These are phyloP conservation scores for Russula compacta DNA, from an alignment of 768 basidiomycete genomes.

Conservation along the genomic window DNA sequence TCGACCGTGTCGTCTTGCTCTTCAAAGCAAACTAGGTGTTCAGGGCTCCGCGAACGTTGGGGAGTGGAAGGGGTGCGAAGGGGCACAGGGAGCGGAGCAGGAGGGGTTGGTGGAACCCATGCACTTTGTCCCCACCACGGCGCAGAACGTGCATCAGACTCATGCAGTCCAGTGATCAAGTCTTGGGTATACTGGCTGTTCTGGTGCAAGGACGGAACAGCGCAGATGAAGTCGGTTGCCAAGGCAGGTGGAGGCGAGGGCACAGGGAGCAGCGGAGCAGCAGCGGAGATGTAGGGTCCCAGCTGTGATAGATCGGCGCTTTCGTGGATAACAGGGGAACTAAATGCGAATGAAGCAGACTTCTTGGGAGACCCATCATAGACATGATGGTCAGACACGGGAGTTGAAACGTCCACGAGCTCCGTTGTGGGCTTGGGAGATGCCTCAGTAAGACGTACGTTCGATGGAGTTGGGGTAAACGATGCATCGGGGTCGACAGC, in stretches of 20 bases:
- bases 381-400: not conserved
- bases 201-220: constrained; percentile 8
- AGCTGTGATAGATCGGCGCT: not conserved
- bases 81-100: constrained; percentile 9
- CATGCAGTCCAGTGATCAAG: not conserved
- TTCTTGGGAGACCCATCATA: not conserved
- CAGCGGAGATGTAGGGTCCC: not conserved
- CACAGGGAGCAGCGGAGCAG: constrained; percentile 11
- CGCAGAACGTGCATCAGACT: not conserved
- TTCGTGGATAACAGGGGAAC: not conserved
- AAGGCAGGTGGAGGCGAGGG: constrained; percentile 14
- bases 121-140: constrained; percentile 12
- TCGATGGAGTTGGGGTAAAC: not conserved
- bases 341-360: not conserved
- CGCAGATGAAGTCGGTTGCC: constrained; percentile 2
- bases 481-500: not conserved
- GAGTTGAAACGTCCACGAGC: not conserved
- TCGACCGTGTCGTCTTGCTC: not conserved
- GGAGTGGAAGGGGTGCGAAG: constrained; percentile 9
- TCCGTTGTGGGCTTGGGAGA: not conserved
- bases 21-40: not conserved
- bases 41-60: constrained; percentile 5
- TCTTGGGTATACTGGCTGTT: not conserved
- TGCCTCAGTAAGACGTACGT: not conserved
- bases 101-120: constrained; percentile 13